These are phyloP conservation scores for Castanea crenata DNA, from an alignment of 306 rosid species.

Conservation along the genomic window DNA sequence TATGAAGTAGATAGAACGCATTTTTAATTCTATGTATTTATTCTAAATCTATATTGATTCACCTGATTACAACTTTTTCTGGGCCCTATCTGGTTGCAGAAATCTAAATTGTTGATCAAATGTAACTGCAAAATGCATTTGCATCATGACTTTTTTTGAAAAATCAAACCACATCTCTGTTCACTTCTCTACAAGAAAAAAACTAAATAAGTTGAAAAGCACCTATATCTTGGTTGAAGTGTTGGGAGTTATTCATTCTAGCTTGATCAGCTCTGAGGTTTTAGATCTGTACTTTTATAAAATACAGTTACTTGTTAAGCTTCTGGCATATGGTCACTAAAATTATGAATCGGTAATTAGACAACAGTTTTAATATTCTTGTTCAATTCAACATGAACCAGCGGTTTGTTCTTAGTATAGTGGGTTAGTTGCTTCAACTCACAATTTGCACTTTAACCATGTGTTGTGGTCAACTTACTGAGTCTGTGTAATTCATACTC, in stretches of 20 bases:
- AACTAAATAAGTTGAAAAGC: background rate
- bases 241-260: background rate
- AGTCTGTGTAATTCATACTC: background rate
- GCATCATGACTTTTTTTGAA: background rate
- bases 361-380: background rate
- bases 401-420: background rate
- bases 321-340: background rate
- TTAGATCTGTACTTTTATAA: background rate
- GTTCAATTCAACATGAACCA: background rate
- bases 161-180: background rate
- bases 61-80: background rate
- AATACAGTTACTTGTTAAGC: background rate
- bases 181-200: background rate
- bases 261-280: background rate
- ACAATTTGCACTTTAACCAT: background rate
- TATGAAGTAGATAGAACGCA: too few relatives aligned
- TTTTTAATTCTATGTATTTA: background rate
- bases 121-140: background rate
- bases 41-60: background rate
- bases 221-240: background rate
- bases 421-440: background rate
- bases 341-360: background rate
- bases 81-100: too few relatives aligned
- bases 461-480: background rate
- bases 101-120: too few relatives aligned